Base-by-base conservation (phyloP, 257 asterid species). In the Pogostemon cablin region DNA sequence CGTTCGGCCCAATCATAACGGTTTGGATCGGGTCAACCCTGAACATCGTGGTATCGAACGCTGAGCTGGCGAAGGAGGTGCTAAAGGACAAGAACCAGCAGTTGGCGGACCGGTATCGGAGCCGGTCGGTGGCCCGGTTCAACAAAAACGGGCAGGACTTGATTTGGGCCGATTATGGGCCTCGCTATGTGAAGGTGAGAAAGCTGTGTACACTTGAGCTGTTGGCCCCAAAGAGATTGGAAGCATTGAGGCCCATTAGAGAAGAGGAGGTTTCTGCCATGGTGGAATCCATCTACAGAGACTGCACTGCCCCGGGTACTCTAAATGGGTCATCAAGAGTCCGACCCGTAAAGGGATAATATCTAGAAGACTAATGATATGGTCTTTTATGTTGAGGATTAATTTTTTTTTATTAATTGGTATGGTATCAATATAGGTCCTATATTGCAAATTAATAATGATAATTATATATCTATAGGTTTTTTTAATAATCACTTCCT, bases 51-150 rank as follows among this genome's bases (percentile, higher is more conserved):
- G 96, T 90, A 43, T 76, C 86, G 3, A 88, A 41, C 71, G 10
- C 92, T 7, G 90, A 85, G 35, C 73, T 91, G 17, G 96, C 97
- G 2, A 87, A 68, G 49, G 86, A 88, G 62, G 96, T 88, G 1
- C 73, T 91, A 49, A 91, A 88, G 59, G 97, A 91, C 75, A 83
- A 91, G 57, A 95, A 90, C 41, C 97, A 90, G 70, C 95, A 85
- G 55, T 81, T 90, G 57, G 92, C 96, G 10, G 96, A 91, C 44
- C 82, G 96, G 72, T 88, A 91, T 38, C 80, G 96, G 56, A 85
- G 75, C 58, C 77, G 97, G 42, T 82, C 96, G 25, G 86, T 96
- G 5, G 93, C 90, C 3, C 10, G 67, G 56, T 67, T 72, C 64
- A 72, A 55, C 63, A 62, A 62, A 6, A 46, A 72, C 55, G 97